Base-by-base conservation (phyloP, 345 rosid genomes). In the Hibiscus tridactylites region DNA sequence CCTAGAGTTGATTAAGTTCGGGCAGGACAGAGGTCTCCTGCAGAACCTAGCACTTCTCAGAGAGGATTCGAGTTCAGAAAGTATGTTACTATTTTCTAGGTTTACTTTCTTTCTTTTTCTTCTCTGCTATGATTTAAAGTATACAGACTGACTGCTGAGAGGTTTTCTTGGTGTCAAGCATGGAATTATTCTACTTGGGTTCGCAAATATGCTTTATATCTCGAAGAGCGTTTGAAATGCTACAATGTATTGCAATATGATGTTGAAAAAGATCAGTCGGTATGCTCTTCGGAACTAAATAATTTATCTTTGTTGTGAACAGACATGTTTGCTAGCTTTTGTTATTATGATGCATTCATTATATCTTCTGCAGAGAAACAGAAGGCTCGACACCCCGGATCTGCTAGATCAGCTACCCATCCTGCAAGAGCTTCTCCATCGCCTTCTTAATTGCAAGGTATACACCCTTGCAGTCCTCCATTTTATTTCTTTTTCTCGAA, bases 141-240 rank as follows among this genome's bases (percentile, higher is more conserved):
- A 21, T 12, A 29, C 17, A 50, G 28, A 60, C 72, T 62, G 66
- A 73, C 15, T 3, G n/a, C 15, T 9, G 29, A 31, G 28, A 17
- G 60, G 50, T 47, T 73, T 62, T 71, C 24, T 56, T 61, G 69
- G 9, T 68, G 70, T 61, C 65, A 68, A 83, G 84, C 87, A 47
- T 79, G 87, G 87, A 84, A 79, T 13, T 81, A 73, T 44, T 83
- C 87, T 39, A 74, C 74, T 39, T 80, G 87, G 87, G 65, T 84
- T 69, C 82, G 81, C 5, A 9, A 61, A 24, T 84, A 84, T 60
- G 83, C 82, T 16, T 47, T 84, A 53, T 84, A 65, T 76, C 74
- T 84, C 15, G 81, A 84, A 64, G 85, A 82, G 70, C 69, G 76
- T 4, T 68, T 80, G 33, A 81, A 82, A 63, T 84, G 87, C 66